Evolutionary conservation across 2,329 filamentous ascomycete genomes (phyloP).

Genomic region (Pseudonectria buxi): DNA sequence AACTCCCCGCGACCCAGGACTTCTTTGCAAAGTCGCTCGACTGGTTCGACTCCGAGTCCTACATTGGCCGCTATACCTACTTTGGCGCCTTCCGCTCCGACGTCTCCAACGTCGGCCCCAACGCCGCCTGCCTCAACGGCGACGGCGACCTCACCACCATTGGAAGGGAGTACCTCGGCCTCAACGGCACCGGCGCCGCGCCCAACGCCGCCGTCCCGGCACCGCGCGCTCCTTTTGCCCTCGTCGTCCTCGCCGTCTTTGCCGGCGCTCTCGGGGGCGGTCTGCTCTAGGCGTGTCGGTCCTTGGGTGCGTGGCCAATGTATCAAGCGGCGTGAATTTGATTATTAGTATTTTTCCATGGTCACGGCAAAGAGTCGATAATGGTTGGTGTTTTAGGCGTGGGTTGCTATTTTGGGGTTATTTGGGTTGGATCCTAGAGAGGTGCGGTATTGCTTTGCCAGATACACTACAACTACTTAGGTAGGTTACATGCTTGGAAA

Average conservation of each 20-base stretch:
- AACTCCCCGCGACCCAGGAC: constrained; percentile 48
- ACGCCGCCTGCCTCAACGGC: constrained; percentile 62
- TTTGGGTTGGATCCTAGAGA: too few relatives aligned
- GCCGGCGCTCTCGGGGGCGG: background rate
- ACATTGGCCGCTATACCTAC: constrained; percentile 63
- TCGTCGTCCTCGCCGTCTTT: background rate
- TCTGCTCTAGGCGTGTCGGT: too few relatives aligned
- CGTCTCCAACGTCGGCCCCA: constrained; percentile 67
- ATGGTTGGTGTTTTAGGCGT: too few relatives aligned
- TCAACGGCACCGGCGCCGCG: constrained; percentile 39
- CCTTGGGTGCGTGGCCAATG: background rate
- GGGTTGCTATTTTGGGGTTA: too few relatives aligned
- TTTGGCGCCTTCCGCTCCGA: constrained; percentile 68
- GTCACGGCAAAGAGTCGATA: too few relatives aligned
- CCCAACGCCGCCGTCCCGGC: constrained; percentile 17
- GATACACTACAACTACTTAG: too few relatives aligned
- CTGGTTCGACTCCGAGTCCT: constrained; percentile 54
- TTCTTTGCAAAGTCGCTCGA: constrained; percentile 63
- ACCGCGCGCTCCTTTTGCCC: background rate
- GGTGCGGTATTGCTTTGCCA: too few relatives aligned
- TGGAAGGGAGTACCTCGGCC: constrained; percentile 69
- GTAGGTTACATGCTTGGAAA: too few relatives aligned
- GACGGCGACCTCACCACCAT: constrained; percentile 67
- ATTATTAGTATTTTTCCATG: too few relatives aligned
- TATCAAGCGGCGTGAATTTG: too few relatives aligned